Percentiles rank a stretch among this genome's conserved stretches.
These are phyloP conservation scores for Schizosaccharomyces versatilis DNA, from an alignment of 1,139 yeast genomes.

Conservation along the genomic window DNA sequence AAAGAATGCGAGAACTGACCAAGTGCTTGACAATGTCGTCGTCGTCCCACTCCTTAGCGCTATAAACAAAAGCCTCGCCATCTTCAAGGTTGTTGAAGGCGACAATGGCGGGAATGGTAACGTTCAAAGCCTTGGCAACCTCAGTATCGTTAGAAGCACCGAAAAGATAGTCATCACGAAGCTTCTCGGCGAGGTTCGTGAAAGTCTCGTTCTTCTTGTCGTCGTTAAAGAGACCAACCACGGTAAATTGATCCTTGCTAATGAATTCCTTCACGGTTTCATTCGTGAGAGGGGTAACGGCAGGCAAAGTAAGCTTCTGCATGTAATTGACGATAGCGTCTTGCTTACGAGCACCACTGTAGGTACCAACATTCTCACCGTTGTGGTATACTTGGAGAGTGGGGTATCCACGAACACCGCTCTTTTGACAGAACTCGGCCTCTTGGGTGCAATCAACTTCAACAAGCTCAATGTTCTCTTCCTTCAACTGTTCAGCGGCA, in stretches of 20 bases:
- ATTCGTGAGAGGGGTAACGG: conserved; percentile 36
- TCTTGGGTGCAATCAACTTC: conserved; percentile 87
- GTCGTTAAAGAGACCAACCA: conserved; percentile 26
- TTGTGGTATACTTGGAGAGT: conserved; percentile 72
- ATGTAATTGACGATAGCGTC: conserved; percentile 57
- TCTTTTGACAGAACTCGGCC: conserved; percentile 52
- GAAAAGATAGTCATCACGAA: conserved; percentile 43
- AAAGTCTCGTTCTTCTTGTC: conserved; percentile 27
- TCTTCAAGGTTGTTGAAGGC: conserved; percentile 26
- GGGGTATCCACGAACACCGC: conserved; percentile 75
- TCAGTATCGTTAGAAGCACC: conserved; percentile 32
- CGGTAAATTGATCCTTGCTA: conserved; percentile 30
- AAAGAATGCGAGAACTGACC: conserved; percentile 53
- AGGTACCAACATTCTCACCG: conserved; percentile 25
- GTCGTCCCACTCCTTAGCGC: conserved; percentile 20
- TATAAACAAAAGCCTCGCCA: conserved; percentile 24
- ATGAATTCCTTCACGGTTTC: conserved; percentile 29
- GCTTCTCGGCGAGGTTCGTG: conserved; percentile 30
- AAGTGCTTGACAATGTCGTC: conserved; percentile 32
- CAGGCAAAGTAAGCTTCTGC: conserved; percentile 65
- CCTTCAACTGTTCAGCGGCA: conserved; percentile 58
- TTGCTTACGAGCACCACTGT: conserved; percentile 68
- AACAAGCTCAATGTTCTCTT: conserved; percentile 47
- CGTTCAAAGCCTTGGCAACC: conserved; percentile 27
- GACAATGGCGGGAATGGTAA: conserved; percentile 26